A percentile compares a stretch with the other conserved stretches of the same genome.
phyloP scores from a whole-genome alignment of 163 green algal species.

The Scenedesmus sp. region DNA sequence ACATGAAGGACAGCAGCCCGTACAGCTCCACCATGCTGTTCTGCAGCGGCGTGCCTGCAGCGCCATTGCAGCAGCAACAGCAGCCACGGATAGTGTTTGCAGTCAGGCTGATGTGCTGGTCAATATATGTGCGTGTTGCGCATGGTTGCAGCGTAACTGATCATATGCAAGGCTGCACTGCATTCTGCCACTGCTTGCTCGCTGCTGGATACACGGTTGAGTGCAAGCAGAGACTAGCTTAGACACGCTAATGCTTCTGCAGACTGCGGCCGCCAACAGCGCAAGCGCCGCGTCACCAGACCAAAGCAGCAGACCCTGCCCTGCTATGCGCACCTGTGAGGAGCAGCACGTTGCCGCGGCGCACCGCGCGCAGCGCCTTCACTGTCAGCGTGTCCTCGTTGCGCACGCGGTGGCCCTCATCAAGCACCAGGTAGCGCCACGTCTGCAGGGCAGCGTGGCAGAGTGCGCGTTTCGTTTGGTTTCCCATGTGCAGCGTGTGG shows the following conservation, averaged over 20 bases:
- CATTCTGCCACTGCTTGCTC: too few species aligned
- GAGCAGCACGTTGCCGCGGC: slow-evolving; percentile 23
- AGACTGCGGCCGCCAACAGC: too few species aligned
- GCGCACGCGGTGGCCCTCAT: slow-evolving; percentile 54
- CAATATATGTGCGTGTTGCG: neutral
- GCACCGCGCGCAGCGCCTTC: slow-evolving; percentile 15
- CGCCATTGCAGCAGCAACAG: neutral
- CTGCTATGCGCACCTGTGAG: slow-evolving; percentile 16
- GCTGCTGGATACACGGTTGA: too few species aligned
- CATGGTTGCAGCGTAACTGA: neutral
- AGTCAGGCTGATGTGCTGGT: neutral
- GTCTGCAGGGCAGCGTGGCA: neutral
- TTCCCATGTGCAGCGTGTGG: neutral
- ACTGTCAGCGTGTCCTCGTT: slow-evolving; percentile 25
- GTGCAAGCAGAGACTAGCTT: too few species aligned
- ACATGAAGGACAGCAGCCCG: slow-evolving; percentile 85
- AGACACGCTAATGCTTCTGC: too few species aligned
- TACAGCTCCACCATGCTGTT: slow-evolving; percentile 91
- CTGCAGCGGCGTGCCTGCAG: slow-evolving; percentile 72
- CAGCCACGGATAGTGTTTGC: neutral
- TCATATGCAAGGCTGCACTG: neutral
- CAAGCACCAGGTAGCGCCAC: slow-evolving; percentile 50
- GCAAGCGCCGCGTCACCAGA: too few species aligned
- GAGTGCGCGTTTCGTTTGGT: neutral
- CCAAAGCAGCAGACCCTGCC: too few species aligned